Percentiles rank a stretch among this genome's conserved stretches.
Conservation (phyloP, 2,329 filamentous ascomycete genomes). For the Magnaporthiopsis incrustans region DNA sequence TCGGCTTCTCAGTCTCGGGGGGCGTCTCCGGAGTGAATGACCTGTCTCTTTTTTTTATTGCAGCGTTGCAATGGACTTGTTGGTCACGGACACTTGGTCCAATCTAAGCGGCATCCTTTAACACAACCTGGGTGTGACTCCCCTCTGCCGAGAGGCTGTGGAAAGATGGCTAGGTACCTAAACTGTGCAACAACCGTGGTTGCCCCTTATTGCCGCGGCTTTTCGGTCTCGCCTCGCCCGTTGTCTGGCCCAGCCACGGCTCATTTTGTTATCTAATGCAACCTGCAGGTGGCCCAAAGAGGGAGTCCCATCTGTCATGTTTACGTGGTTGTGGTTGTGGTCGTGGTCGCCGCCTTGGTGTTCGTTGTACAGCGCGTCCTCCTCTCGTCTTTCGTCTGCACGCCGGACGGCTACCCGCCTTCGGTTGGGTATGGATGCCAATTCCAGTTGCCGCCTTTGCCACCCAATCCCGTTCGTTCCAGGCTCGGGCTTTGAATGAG, state of each 20-base stretch:
- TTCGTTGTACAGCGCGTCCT: not conserved
- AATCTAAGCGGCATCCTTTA: not conserved
- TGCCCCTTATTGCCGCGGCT: not conserved
- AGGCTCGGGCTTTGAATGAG: not conserved
- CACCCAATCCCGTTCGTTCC: not conserved
- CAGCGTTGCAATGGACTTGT: too few relatives aligned
- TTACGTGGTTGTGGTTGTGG: not conserved
- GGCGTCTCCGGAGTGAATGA: not conserved
- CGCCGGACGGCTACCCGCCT: not conserved
- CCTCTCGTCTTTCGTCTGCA: too few relatives aligned
- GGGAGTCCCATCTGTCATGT: not conserved
- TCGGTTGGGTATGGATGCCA: not conserved
- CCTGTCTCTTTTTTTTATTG: not conserved
- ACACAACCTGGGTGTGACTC: not conserved
- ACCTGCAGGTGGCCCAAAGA: not conserved
- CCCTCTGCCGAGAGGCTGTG: not conserved
- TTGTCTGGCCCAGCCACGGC: not conserved
- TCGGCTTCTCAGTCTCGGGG: not conserved
- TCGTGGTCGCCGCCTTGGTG: not conserved
- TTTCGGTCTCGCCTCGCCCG: not conserved
- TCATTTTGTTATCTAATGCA: not conserved
- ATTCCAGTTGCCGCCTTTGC: not conserved
- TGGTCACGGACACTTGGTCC: not conserved
- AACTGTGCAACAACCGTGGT: not conserved
- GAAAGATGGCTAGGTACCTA: not conserved